phyloP scores from a whole-genome alignment of 2,329 filamentous ascomycete genomes.

The Colletotrichum magnum region DNA sequence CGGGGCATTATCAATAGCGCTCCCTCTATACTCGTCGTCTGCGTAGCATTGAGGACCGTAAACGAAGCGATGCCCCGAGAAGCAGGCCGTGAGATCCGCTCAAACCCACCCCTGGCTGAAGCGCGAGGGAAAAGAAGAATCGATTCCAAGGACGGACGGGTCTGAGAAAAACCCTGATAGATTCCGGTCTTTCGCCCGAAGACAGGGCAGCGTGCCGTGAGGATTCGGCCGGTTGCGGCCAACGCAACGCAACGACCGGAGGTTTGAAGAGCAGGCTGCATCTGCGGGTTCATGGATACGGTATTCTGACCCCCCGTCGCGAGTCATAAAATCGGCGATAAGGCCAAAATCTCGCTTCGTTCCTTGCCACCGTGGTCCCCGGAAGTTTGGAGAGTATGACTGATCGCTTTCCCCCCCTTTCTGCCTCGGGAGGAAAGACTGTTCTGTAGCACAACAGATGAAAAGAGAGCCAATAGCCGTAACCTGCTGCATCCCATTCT shows the following conservation, averaged over 20 bases:
- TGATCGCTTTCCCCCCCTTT: slow-evolving; percentile 5
- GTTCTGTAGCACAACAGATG: neutral
- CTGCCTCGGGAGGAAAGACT: slow-evolving; percentile 7
- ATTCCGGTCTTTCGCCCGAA: slow-evolving; percentile 19
- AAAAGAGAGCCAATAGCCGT: slow-evolving; percentile 24
- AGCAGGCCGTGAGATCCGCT: slow-evolving; percentile 1
- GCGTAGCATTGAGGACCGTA: slow-evolving; percentile 12
- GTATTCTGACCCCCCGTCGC: neutral
- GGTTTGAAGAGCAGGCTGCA: neutral
- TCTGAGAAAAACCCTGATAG: slow-evolving; percentile 8
- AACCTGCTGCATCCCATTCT: slow-evolving; percentile 7
- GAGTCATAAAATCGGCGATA: slow-evolving; percentile 24
- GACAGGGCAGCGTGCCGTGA: slow-evolving; percentile 18
- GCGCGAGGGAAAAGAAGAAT: too few relatives aligned
- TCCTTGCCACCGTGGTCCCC: neutral
- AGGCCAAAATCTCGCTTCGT: slow-evolving; percentile 1
- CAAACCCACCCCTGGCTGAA: neutral
- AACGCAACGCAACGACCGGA: slow-evolving; percentile 8
- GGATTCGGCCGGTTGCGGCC: slow-evolving; percentile 26
- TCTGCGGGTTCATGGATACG: neutral
- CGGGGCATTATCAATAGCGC: slow-evolving; percentile 1
- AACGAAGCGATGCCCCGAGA: neutral
- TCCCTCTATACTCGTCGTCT: slow-evolving; percentile 6
- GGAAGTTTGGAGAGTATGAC: neutral
- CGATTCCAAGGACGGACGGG: neutral